Conservation (phyloP, 1,284 basidiomycete species). For the Tranzscheliella williamsii region DNA sequence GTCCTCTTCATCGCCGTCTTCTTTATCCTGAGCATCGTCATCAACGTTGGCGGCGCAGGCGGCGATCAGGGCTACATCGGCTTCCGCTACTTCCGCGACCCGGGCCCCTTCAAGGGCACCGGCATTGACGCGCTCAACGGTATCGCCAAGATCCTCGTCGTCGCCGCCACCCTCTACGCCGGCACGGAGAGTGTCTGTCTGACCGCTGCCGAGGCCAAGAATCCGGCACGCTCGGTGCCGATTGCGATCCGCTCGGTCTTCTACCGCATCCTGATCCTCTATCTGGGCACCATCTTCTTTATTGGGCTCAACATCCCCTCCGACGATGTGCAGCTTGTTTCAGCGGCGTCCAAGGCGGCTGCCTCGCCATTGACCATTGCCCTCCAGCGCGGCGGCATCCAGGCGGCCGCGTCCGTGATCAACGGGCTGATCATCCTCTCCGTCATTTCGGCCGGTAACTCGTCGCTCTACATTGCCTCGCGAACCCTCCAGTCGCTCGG, state of each 20-base stretch:
- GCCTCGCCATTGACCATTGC: constrained; percentile 46
- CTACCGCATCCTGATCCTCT: constrained; percentile 74
- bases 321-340: constrained; percentile 24
- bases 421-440: constrained; percentile 46
- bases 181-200: constrained; percentile 68
- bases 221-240: constrained; percentile 37
- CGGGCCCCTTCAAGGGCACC: constrained; percentile 61
- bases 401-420: constrained; percentile 33
- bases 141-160: constrained; percentile 68
- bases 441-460: constrained; percentile 41
- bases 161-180: constrained; percentile 69
- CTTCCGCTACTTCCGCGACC: constrained; percentile 55
- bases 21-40: constrained; percentile 40
- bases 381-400: constrained; percentile 32
- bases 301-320: constrained; percentile 41
- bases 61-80: constrained; percentile 34
- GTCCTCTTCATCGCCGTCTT: constrained; percentile 34
- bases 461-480: constrained; percentile 46
- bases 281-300: constrained; percentile 61
- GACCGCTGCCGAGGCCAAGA: constrained; percentile 42
- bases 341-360: constrained; percentile 18
- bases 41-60: constrained; percentile 31
- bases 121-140: constrained; percentile 48
- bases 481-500: constrained; percentile 40
- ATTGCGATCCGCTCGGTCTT: constrained; percentile 66